phyloP scores from a whole-genome alignment of 2,329 filamentous ascomycete species.

The Fusarium sp. region DNA sequence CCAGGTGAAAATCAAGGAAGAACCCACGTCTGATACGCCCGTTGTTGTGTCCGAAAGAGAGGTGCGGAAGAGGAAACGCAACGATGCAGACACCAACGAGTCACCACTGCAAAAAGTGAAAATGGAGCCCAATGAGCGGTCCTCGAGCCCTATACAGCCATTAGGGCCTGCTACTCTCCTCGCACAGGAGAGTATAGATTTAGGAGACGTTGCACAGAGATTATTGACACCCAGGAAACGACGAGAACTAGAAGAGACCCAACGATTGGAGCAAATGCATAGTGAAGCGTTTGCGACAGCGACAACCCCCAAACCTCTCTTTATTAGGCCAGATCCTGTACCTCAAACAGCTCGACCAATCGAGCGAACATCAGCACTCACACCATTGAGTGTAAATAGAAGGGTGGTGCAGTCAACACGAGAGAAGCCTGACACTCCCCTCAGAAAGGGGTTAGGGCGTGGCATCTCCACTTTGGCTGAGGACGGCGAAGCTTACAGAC shows the following conservation, averaged over 20 bases:
- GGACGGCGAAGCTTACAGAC: conserved; percentile 57
- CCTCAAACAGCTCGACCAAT: conserved; percentile 37
- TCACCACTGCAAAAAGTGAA: conserved; percentile 56
- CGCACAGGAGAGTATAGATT: conserved; percentile 70
- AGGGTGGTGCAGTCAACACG: conserved; percentile 40
- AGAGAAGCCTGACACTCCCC: conserved; percentile 36
- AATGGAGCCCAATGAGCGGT: conserved; percentile 51
- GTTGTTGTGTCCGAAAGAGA: conserved; percentile 64
- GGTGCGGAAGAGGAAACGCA: conserved; percentile 62
- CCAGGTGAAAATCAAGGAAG: conserved; percentile 57
- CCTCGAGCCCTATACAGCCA: conserved; percentile 49
- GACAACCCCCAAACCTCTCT: conserved; percentile 34
- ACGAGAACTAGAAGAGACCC: conserved; percentile 42
- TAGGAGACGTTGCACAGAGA: conserved; percentile 55
- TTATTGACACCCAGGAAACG: conserved; percentile 55
- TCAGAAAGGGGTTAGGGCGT: conserved; percentile 48
- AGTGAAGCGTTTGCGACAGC: conserved; percentile 15
- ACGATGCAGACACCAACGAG: conserved; percentile 40
- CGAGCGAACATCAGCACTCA: conserved; percentile 50
- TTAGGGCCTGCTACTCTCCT: conserved; percentile 45
- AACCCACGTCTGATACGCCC: conserved; percentile 66
- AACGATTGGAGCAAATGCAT: conserved; percentile 17
- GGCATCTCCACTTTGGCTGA: conserved; percentile 62
- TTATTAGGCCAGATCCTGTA: conserved; percentile 36
- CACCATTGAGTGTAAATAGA: conserved; percentile 54